phyloP scores from a whole-genome alignment of 257 asterid species.

The Thymus quinquecostatus region DNA sequence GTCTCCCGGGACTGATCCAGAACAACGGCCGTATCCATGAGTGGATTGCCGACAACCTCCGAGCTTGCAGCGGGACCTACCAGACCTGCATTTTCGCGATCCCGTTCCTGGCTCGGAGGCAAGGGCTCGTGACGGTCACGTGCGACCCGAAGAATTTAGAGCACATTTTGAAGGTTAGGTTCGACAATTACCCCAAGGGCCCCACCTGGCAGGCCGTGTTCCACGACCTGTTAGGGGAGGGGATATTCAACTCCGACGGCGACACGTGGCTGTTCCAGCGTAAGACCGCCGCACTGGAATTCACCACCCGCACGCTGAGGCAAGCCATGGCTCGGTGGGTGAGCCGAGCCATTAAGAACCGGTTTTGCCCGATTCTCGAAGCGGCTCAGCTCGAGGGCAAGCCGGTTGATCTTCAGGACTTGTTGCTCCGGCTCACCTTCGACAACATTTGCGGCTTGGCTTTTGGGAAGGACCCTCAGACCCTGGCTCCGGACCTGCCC shows the following conservation, averaged over 20 bases:
- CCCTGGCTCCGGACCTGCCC: slow-evolving; percentile 47
- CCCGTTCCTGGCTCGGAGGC: slow-evolving; percentile 51
- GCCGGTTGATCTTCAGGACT: slow-evolving; percentile 55
- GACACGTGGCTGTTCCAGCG: slow-evolving; percentile 71
- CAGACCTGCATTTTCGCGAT: slow-evolving; percentile 52
- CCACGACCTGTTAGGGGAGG: slow-evolving; percentile 54
- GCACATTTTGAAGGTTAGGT: slow-evolving; percentile 54
- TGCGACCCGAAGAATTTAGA: slow-evolving; percentile 60
- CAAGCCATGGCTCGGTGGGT: slow-evolving; percentile 72
- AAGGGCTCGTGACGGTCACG: slow-evolving; percentile 62
- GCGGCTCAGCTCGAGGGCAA: slow-evolving; percentile 42
- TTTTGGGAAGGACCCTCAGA: slow-evolving; percentile 58
- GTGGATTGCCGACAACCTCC: slow-evolving; percentile 60
- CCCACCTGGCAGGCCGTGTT: slow-evolving; percentile 68
- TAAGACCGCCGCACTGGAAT: slow-evolving; percentile 63
- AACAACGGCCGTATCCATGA: slow-evolving; percentile 52
- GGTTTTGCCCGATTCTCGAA: slow-evolving; percentile 46
- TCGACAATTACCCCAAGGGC: slow-evolving; percentile 63
- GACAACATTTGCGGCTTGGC: slow-evolving; percentile 63
- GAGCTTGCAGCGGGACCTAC: slow-evolving; percentile 52
- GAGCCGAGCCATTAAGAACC: slow-evolving; percentile 48
- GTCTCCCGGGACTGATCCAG: slow-evolving; percentile 51
- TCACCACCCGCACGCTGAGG: slow-evolving; percentile 62
- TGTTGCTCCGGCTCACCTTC: slow-evolving; percentile 50
- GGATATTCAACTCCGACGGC: slow-evolving; percentile 58